Evolutionary conservation across 345 rosid species (phyloP), one percentile per base, ranked within the genome.

Genomic region (Eutrema japonicum): DNA sequence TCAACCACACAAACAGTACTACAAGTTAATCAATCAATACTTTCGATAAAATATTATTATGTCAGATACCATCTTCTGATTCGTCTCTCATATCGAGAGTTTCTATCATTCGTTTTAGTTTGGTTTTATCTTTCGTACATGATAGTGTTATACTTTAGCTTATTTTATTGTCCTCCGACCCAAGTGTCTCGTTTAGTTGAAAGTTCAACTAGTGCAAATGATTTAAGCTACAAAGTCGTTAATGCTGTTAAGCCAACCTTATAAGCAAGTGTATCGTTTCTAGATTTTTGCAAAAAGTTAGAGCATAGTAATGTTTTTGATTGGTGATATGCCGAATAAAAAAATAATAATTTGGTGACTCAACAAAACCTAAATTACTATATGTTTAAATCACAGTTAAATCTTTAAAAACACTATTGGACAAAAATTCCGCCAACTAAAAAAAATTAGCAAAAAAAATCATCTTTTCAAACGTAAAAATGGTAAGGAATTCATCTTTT

Each of bases 1-100:
- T 66, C 72, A 56, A 73, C 64, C 45, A 47, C 52, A 65, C 50
- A 65, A 54, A 64, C 11, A 26, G 42, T 35, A 40, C 54, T 32
- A 35, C 46, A 30, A 10, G 38, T 67, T 58, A 22, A 14, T 66
- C 61, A 29, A 49, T 18, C 36, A 50, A 33, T 32, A 49, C 42
- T 47, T 49, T 38, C 10, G 12, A 54, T 30, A 32, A 38, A 59
- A 13, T 7, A 35, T 37, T 46, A 38, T 49, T 2, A 38, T 60
- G 65, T 59, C 18, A 45, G 67, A 43, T 64, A 27, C 61, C 52
- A 11, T 45, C n/a, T 22, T 72, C 51, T 62, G 56, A 64, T 36
- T 73, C 49, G 65, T 55, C 57, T 65, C 22, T 26, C 42, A 13
- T 43, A 10, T 4, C 45, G 10, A 22, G n/a, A 54, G 63, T 45